Evolutionary conservation across 768 basidiomycete genomes (phyloP).

Genomic region (Suillus subalutaceus): DNA sequence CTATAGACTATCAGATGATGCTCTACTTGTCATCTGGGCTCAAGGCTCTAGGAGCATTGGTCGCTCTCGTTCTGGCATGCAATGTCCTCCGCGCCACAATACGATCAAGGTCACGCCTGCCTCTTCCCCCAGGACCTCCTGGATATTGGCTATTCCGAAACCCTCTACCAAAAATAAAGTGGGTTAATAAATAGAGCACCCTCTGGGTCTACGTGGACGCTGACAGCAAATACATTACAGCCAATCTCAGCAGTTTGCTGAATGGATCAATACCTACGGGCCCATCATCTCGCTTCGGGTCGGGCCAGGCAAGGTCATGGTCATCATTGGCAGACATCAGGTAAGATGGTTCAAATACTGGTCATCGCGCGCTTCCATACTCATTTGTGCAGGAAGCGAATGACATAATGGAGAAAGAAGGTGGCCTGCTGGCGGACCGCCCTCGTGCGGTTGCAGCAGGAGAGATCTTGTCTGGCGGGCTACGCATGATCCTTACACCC

Average conservation of each 20-base stretch:
- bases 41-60: constrained; percentile 23
- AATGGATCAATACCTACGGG: constrained; percentile 63
- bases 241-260: constrained; percentile 47
- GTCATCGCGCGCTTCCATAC: not conserved
- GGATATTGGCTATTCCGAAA: constrained; percentile 6
- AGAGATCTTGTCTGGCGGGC: constrained; percentile 59
- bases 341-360: constrained; percentile 15
- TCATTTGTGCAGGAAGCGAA: constrained; percentile 48
- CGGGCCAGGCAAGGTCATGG: constrained; percentile 37
- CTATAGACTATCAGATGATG: constrained; percentile 15
- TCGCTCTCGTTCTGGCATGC: constrained; percentile 20
- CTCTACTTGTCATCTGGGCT: not conserved
- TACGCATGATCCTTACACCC: constrained; percentile 56
- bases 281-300: constrained; percentile 60
- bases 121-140: constrained; percentile 17
- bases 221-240: constrained; percentile 12
- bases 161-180: constrained; percentile 19
- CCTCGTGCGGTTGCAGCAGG: constrained; percentile 60
- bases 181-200: constrained; percentile 4
- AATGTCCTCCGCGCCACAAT: constrained; percentile 16
- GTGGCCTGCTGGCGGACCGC: constrained; percentile 53
- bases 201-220: not conserved
- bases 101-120: constrained; percentile 19
- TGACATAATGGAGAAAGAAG: constrained; percentile 69
- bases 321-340: constrained; percentile 42